Conservation (phyloP, 1,284 basidiomycete genomes). For the Meira nashicola region DNA sequence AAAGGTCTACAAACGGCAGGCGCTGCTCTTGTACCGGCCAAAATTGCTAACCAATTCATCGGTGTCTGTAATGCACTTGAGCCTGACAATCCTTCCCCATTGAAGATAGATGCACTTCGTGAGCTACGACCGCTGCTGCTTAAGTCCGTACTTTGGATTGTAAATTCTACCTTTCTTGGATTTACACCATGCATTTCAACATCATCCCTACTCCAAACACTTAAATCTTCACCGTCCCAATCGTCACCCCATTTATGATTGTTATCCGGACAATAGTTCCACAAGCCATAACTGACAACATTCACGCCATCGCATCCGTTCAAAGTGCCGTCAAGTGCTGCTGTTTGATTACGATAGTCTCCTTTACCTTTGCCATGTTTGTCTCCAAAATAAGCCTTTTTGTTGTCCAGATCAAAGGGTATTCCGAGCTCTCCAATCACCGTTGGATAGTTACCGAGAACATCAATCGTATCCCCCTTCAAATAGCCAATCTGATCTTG, state of each 20-base stretch:
- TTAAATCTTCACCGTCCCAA: conserved; percentile 95
- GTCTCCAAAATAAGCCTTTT: conserved; percentile 63
- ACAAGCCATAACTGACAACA: conserved; percentile 75
- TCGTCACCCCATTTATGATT: conserved; percentile 85
- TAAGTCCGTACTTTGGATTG: not conserved
- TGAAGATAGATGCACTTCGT: not conserved
- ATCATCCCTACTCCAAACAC: conserved; percentile 76
- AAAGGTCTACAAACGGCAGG: conserved; percentile 42
- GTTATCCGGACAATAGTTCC: conserved; percentile 77
- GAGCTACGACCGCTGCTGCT: not conserved
- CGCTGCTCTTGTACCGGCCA: conserved; percentile 1
- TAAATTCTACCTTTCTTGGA: not conserved
- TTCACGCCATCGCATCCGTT: conserved; percentile 83
- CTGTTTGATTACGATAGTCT: conserved; percentile 74
- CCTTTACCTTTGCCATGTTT: conserved; percentile 35
- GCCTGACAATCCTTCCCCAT: not conserved
- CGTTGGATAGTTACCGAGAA: conserved; percentile 71
- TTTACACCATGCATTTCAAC: conserved; percentile 40
- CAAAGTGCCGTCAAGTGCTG: conserved; percentile 84
- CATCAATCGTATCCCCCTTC: conserved; percentile 64
- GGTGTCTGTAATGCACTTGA: not conserved
- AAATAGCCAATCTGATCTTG: conserved; percentile 79
- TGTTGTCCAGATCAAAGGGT: conserved; percentile 84
- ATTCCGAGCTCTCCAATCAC: conserved; percentile 93
- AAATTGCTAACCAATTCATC: not conserved